Percentiles rank a stretch among this genome's conserved stretches.
phyloP scores from a whole-genome alignment of 306 rosid species.

The Echinosophora koreensis region DNA sequence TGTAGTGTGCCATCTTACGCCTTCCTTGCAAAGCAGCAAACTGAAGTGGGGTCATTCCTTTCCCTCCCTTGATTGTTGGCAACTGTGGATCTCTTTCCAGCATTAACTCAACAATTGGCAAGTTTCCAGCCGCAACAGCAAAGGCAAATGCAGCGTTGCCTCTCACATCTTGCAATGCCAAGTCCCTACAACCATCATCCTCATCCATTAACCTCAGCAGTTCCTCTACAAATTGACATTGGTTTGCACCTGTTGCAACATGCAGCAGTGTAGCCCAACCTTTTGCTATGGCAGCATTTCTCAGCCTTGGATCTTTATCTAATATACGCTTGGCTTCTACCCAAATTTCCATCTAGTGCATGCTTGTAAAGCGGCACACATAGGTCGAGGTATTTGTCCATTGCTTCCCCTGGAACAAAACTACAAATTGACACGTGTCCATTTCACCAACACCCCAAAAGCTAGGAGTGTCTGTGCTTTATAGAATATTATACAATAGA shows the following conservation, averaged over 20 bases:
- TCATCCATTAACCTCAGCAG: not conserved
- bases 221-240: constrained; percentile 24
- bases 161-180: constrained; percentile 29
- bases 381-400: not conserved
- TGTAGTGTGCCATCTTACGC: constrained; percentile 29
- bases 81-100: rapidly evolving
- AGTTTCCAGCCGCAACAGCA: constrained; percentile 46
- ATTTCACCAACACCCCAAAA: too few relatives aligned
- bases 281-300: constrained; percentile 28
- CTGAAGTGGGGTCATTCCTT: constrained; percentile 33
- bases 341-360: constrained; percentile 51
- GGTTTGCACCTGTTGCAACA: constrained; percentile 45
- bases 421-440: too few relatives aligned
- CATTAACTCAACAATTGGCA: constrained; percentile 7
- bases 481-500: too few relatives aligned
- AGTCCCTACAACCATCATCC: not conserved
- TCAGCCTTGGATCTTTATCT: not conserved
- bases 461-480: too few relatives aligned
- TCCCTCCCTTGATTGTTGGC: constrained; percentile 45
- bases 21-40: constrained; percentile 54
- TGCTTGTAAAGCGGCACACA: constrained; percentile 56
- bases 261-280: constrained; percentile 45
- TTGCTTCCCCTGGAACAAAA: not conserved
- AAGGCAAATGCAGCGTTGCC: constrained; percentile 52
- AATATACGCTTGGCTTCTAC: not conserved